Evolutionary conservation across 2,329 filamentous ascomycete species (phyloP), one percentile per base, ranked within the genome.

Genomic region (Cordyceps tenuipes): DNA sequence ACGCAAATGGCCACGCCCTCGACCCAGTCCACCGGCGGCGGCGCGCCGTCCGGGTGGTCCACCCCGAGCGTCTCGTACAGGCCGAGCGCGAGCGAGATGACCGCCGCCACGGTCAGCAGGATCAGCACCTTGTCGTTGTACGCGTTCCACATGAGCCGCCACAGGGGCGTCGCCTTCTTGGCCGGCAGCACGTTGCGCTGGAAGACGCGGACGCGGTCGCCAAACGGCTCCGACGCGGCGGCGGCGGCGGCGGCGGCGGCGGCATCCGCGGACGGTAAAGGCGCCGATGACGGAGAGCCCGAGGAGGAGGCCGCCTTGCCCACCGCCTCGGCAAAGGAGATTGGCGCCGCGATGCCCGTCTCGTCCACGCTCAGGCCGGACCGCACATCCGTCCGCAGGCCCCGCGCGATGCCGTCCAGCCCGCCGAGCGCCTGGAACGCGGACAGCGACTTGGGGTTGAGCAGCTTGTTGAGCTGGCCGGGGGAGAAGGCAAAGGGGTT

Each of bases 391-490:
- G 88, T 87, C 61, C 85, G 79, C 10, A 94, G 70, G 1, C 90
- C 90, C 68, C 86, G 90, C 67, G 90, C 88, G 21, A 94, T 70
- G 2, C 90, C 90, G 9, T 75, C 76, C 6, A 93, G 70, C 53
- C 90, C 90, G 59, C 90, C 90, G 2, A 94, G 72, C 6, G 88
- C 88, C 65, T 88, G 84, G 63, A 92, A 91, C 5, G 89, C 89
- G 29, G 82, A 78, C 62, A 89, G 76, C 66, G 81, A 91, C 73
- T 94, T 94, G 0, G 90, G 89, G 64, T 92, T 92, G 56, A 91
- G 77, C 7, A 94, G 75, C 73, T 93, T 93, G 63, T 83, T 85
- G 66, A 91, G 73, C 64, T 90, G 87, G 5, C 88, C 88, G 0
- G 86, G 86, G 0, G 85, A 82, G 66, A 87, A 91, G 8, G 86